Evolutionary conservation across 2,329 filamentous ascomycete genomes (phyloP), one percentile per base, ranked within the genome.

Genomic region (Cladophialophora bantiana): DNA sequence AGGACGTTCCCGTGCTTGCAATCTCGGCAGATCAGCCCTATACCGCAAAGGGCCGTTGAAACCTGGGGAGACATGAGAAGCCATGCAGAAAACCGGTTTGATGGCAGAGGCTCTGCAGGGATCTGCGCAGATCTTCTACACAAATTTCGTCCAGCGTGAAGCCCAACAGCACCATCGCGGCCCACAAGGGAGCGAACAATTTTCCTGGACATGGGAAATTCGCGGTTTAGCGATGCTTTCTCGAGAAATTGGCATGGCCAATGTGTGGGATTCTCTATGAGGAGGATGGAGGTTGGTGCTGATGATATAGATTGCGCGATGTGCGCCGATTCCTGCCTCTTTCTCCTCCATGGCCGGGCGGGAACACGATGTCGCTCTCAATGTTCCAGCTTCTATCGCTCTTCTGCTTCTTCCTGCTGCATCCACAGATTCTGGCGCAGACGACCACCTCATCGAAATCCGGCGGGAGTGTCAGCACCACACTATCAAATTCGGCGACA

Each of bases 401-500:
- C 9, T 3, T 48, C 7, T 26, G 12, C 31, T 56, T 31, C 12
- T 31, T 62, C 15, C 38, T 62, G 15, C 31, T 62, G 12, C 26
- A 31, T 9, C 36, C 32, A 15, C 60, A 34, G 13, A n/a, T 56
- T 31, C 13, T 38, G 15, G 60, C 60, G n/a, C 60, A 62, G 4
- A 55, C 50, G 20, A 45, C 52, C 7, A 35, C 59, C 31, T 34
- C 31, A 12, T 35, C 57, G 13, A 61, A 52, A 26, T 26, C 53
- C 5, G n/a, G 34, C 15, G 36, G 45, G 15, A 62, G 34, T 26
- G 13, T 32, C n/a, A 64, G 36, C 62, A 52, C 69, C 71, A 62
- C 73, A 69, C 31, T 72, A 72, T 57, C 74, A 73, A 59, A 38
- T 50, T 36, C 57, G 3, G 7, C 38, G 76, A 77, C 48, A 74